phyloP scores from a whole-genome alignment of 2,329 filamentous ascomycete genomes.

The Neofusicoccum sp. region DNA sequence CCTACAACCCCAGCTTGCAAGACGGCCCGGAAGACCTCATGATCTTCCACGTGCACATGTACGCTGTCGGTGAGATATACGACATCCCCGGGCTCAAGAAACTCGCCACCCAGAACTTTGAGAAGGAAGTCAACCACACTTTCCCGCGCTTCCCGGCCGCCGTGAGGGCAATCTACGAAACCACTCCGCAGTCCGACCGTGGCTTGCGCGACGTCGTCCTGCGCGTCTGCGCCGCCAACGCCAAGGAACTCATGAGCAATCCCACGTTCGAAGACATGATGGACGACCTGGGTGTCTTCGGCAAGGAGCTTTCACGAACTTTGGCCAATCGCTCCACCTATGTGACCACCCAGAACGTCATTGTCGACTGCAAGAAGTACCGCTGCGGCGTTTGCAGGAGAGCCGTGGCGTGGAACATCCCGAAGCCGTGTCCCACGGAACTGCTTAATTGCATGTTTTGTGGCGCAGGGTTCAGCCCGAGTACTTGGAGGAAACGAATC shows the following conservation, averaged over 20 bases:
- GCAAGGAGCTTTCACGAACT: neutral
- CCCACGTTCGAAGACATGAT: constrained; percentile 7
- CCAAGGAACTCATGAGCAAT: neutral
- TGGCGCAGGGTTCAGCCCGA: constrained; percentile 1
- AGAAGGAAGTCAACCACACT: neutral
- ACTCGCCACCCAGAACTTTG: constrained; percentile 4
- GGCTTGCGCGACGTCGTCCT: constrained; percentile 40
- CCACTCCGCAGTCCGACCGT: constrained; percentile 40
- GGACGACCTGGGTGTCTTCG: constrained; percentile 16
- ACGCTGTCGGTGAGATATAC: constrained; percentile 16
- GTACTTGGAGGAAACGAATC: neutral
- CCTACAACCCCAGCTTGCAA: neutral
- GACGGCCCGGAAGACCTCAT: neutral
- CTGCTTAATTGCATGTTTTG: constrained; percentile 16
- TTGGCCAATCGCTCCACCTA: neutral
- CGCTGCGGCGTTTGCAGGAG: constrained; percentile 9
- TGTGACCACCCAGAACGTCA: neutral
- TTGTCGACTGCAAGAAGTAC: constrained; percentile 6
- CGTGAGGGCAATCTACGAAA: constrained; percentile 40
- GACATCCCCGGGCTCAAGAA: neutral
- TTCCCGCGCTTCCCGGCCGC: constrained; percentile 31
- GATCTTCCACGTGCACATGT: constrained; percentile 17
- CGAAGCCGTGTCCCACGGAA: neutral
- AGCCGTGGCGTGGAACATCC: constrained; percentile 5
- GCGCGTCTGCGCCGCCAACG: constrained; percentile 1